These are phyloP conservation scores for Medicago truncatula DNA, from an alignment of 306 rosid species.

Conservation along the genomic window DNA sequence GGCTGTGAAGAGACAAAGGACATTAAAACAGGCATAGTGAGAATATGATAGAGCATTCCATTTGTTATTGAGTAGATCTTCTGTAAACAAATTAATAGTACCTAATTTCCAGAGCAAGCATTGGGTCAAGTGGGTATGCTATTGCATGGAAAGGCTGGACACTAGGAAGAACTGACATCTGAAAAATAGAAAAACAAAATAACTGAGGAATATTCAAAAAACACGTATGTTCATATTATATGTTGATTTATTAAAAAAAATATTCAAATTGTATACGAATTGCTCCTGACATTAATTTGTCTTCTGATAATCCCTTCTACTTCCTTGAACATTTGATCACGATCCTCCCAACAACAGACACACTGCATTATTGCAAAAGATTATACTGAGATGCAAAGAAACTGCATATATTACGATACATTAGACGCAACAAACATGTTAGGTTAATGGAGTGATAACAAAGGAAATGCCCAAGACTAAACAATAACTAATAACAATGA, in stretches of 20 bases:
- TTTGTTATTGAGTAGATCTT: background rate
- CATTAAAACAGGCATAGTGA: conserved; percentile 10
- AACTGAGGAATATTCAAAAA: conserved; percentile 28
- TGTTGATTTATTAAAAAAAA: background rate
- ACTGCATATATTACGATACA: background rate
- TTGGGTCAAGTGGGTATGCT: conserved; percentile 93
- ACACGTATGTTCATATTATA: conserved; percentile 11
- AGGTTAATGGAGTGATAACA: background rate
- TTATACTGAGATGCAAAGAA: background rate
- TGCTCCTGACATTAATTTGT: conserved; percentile 82
- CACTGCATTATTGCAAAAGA: conserved; percentile 59
- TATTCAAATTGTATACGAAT: background rate
- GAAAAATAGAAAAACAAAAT: conserved; percentile 40
- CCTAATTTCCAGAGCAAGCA: conserved; percentile 98
- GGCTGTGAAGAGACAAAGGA: conserved; percentile 52
- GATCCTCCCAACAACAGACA: conserved; percentile 98
- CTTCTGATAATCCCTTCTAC: conserved; percentile 93
- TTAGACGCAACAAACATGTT: background rate
- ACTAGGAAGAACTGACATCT: conserved; percentile 98
- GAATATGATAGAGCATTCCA: background rate
- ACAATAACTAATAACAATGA: conserved; percentile 1
- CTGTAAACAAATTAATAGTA: conserved; percentile 34
- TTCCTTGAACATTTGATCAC: conserved; percentile 86
- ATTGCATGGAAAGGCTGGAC: conserved; percentile 99
- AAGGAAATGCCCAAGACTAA: conserved; percentile 21